Percentiles rank a stretch among this genome's conserved stretches.
Evolutionary conservation across 768 basidiomycete species (phyloP).

Genomic region (Kwoniella bestiolae): DNA sequence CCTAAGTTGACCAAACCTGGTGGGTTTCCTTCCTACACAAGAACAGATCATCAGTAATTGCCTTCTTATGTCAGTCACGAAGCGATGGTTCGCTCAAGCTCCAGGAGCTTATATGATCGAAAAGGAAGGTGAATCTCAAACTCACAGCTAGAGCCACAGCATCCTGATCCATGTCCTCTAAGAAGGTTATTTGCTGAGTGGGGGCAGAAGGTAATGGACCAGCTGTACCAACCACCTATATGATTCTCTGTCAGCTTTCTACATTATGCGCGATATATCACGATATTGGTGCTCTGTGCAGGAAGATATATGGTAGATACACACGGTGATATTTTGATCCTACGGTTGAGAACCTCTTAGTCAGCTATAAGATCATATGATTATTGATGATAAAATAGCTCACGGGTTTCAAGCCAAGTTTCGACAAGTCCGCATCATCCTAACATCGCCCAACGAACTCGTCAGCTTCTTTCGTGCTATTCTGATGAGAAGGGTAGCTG

Average conservation of each 20-base stretch:
- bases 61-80: too few relatives aligned
- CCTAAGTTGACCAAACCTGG: constrained; percentile 64
- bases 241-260: constrained; percentile 2
- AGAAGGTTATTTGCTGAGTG: constrained; percentile 73
- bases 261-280: constrained; percentile 72
- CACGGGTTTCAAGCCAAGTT: constrained; percentile 80
- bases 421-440: constrained; percentile 87
- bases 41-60: background rate
- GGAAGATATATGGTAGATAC: too few relatives aligned
- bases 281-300: too few relatives aligned
- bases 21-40: constrained; percentile 30
- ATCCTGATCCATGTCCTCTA: constrained; percentile 78
- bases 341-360: constrained; percentile 47
- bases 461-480: background rate
- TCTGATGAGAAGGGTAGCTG: background rate
- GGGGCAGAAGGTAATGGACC: constrained; percentile 91
- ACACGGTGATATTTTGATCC: constrained; percentile 67
- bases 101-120: too few relatives aligned
- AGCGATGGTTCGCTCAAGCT: too few relatives aligned
- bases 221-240: constrained; percentile 78
- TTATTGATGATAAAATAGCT: background rate
- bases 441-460: constrained; percentile 47
- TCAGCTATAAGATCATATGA: background rate
- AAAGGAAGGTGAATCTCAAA: constrained; percentile 11
- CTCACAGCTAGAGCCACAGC: constrained; percentile 79